Percentiles rank a stretch among this genome's conserved stretches.
Evolutionary conservation across 179 eudicot genomes (phyloP).

Genomic region (Camellia oleifera): DNA sequence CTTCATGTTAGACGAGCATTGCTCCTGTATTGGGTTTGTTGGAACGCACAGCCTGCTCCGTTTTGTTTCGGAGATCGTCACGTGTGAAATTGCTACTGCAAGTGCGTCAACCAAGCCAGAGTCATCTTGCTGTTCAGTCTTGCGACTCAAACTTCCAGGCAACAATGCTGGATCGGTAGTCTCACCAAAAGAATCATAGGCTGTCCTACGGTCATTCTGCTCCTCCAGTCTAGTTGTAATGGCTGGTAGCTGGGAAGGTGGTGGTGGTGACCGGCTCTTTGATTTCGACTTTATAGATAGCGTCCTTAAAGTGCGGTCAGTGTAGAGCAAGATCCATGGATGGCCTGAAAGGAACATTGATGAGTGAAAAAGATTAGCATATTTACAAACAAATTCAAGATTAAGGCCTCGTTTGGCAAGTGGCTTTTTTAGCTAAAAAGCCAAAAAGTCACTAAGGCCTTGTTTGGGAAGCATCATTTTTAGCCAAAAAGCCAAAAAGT

Average conservation of each 20-base stretch:
- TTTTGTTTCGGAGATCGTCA: conserved; percentile 82
- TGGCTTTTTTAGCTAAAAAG: too few species aligned
- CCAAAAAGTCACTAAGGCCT: too few species aligned
- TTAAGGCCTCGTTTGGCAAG: neutral
- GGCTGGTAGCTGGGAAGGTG: conserved; percentile 28
- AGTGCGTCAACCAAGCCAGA: conserved; percentile 78
- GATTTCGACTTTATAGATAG: conserved; percentile 41
- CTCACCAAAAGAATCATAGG: conserved; percentile 19
- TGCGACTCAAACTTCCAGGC: conserved; percentile 23
- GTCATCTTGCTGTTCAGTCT: conserved; percentile 32
- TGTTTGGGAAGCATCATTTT: too few species aligned
- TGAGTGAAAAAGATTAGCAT: neutral
- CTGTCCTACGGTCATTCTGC: conserved; percentile 29
- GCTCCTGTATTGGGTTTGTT: conserved; percentile 55
- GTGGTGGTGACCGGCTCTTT: conserved; percentile 35
- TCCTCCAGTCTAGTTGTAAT: conserved; percentile 26
- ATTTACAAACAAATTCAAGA: neutral
- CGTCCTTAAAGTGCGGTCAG: conserved; percentile 54
- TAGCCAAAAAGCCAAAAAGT: too few species aligned
- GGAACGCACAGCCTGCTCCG: conserved; percentile 71
- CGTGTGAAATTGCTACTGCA: conserved; percentile 75
- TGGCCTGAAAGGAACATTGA: conserved; percentile 49
- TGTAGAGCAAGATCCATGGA: conserved; percentile 80
- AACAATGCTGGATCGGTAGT: conserved; percentile 26
- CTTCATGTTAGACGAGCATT: conserved; percentile 73